Evolutionary conservation across 768 basidiomycete species (phyloP).

Genomic region (Psilocybe azurescens): DNA sequence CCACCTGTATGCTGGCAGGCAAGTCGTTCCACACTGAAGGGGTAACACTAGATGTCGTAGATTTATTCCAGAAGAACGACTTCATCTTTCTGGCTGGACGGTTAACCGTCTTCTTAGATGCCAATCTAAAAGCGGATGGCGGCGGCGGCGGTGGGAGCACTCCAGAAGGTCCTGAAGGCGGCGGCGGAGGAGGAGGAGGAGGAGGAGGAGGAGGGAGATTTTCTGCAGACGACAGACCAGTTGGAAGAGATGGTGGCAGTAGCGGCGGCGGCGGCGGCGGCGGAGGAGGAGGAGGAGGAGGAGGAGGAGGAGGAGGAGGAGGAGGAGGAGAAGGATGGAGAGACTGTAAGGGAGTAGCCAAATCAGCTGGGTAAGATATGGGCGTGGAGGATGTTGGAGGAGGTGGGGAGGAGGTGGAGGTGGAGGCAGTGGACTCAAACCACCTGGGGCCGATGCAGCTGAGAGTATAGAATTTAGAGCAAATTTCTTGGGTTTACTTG

Average conservation of each 20-base stretch:
- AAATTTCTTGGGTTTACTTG: slow-evolving; percentile 38
- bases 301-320: slow-evolving; percentile 31
- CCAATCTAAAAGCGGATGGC: slow-evolving; percentile 41
- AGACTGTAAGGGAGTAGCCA: not conserved
- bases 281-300: slow-evolving; percentile 61
- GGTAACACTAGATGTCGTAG: slow-evolving; percentile 45
- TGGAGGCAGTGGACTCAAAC: slow-evolving; percentile 25
- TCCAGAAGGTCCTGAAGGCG: slow-evolving; percentile 8
- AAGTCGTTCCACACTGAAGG: slow-evolving; percentile 76
- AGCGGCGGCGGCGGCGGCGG: slow-evolving; percentile 22
- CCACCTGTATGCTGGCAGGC: slow-evolving; percentile 45
- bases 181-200: slow-evolving; percentile 28
- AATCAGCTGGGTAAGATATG: slow-evolving; percentile 53
- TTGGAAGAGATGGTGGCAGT: slow-evolving; percentile 57
- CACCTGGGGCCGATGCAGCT: slow-evolving; percentile 48
- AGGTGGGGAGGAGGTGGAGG: slow-evolving; percentile 31
- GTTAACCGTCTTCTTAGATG: slow-evolving; percentile 34
- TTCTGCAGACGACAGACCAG: not conserved
- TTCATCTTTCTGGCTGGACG: slow-evolving; percentile 67
- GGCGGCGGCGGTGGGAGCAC: slow-evolving; percentile 31
- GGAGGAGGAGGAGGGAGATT: slow-evolving; percentile 23
- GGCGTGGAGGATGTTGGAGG: slow-evolving; percentile 51
- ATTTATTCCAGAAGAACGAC: slow-evolving; percentile 93
- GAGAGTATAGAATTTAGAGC: slow-evolving; percentile 10
- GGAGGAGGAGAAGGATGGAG: not conserved